phyloP scores from a whole-genome alignment of 2,329 filamentous ascomycete species.

The Curvularia lunata region DNA sequence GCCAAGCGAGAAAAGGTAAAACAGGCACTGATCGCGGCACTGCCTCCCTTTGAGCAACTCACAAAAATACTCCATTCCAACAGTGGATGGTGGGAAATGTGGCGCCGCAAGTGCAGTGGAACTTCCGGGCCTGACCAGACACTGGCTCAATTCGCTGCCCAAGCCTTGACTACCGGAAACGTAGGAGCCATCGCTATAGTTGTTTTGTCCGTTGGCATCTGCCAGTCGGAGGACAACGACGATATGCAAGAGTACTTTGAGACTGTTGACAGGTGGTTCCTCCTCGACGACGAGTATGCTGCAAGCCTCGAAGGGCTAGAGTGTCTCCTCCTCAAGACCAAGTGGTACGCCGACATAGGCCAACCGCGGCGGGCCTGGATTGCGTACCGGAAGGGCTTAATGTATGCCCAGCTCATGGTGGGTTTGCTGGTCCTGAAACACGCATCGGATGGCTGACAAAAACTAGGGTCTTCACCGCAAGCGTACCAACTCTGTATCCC shows the following conservation, averaged over 20 bases:
- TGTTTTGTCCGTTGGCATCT: slow-evolving; percentile 49
- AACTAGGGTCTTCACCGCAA: slow-evolving; percentile 49
- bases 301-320: slow-evolving; percentile 61
- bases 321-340: slow-evolving; percentile 58
- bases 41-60: slow-evolving; percentile 46
- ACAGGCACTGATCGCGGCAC: slow-evolving; percentile 42
- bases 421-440: slow-evolving; percentile 22
- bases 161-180: slow-evolving; percentile 53
- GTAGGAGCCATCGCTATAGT: slow-evolving; percentile 48
- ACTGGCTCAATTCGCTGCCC: slow-evolving; percentile 52
- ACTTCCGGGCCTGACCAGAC: slow-evolving; percentile 49
- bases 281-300: slow-evolving; percentile 58
- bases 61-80: slow-evolving; percentile 44
- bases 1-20: slow-evolving; percentile 47
- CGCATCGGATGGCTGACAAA: slow-evolving; percentile 19
- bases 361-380: slow-evolving; percentile 63
- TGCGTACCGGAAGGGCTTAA: slow-evolving; percentile 57
- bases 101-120: slow-evolving; percentile 52
- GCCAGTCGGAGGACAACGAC: slow-evolving; percentile 50
- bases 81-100: slow-evolving; percentile 53
- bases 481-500: slow-evolving; percentile 40
- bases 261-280: slow-evolving; percentile 56
- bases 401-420: slow-evolving; percentile 61
- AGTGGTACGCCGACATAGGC: slow-evolving; percentile 62
- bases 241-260: slow-evolving; percentile 57